A percentile compares a stretch with the other conserved stretches of the same genome.
Evolutionary conservation across 805 yeast species (phyloP).

Genomic region (Schizosaccharomyces cryophilus): DNA sequence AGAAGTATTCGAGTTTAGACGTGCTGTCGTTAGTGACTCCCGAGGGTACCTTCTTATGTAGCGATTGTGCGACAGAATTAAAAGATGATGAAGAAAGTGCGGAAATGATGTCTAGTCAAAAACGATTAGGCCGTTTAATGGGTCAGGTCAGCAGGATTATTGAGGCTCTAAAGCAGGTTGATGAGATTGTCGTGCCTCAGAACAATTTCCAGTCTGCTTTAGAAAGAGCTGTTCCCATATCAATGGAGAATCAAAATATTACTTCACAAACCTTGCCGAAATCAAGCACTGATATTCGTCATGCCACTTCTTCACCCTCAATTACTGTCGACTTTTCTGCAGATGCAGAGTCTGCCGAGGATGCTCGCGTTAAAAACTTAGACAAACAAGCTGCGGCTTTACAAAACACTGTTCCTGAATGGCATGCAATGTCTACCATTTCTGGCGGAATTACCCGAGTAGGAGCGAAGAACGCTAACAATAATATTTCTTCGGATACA

Average conservation of each 20-base stretch:
- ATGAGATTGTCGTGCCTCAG: constrained; percentile 57
- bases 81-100: constrained; percentile 74
- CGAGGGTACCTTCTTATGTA: constrained; percentile 63
- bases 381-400: constrained; percentile 31
- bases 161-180: constrained; percentile 55
- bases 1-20: constrained; percentile 64
- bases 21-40: constrained; percentile 62
- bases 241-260: constrained; percentile 20
- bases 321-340: constrained; percentile 70
- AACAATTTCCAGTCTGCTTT: constrained; percentile 73
- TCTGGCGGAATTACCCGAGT: constrained; percentile 33
- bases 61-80: constrained; percentile 51
- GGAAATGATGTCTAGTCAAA: constrained; percentile 60
- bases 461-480: neutral
- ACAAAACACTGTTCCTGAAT: constrained; percentile 82
- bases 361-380: constrained; percentile 28
- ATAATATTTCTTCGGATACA: neutral
- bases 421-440: constrained; percentile 85
- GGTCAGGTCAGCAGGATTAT: constrained; percentile 72
- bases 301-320: constrained; percentile 33
- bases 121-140: constrained; percentile 62
- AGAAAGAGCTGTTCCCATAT: constrained; percentile 59
- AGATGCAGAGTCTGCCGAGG: constrained; percentile 17
- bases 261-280: neutral
- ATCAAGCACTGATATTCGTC: neutral